phyloP scores from a whole-genome alignment of 2,329 filamentous ascomycete species.

The Alternaria ventricosa region DNA sequence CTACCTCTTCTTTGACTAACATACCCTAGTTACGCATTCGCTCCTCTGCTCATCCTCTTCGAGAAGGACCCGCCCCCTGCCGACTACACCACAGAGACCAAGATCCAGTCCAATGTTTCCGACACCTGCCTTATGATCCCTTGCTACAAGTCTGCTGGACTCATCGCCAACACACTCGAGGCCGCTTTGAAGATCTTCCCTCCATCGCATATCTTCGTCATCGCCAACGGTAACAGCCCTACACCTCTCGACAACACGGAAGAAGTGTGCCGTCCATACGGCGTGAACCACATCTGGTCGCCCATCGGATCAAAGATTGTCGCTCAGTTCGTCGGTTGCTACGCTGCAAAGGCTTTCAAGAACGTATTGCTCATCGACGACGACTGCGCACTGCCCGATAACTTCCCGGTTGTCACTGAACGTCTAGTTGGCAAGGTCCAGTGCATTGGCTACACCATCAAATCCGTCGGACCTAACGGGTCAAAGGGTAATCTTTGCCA shows the following conservation, averaged over 20 bases:
- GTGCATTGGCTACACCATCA: constrained; percentile 60
- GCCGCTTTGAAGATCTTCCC: constrained; percentile 23
- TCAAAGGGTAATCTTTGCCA: constrained; percentile 38
- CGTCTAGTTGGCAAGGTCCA: constrained; percentile 10
- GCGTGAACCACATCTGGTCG: constrained; percentile 21
- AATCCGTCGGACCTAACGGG: constrained; percentile 49
- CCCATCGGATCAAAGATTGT: constrained; percentile 23
- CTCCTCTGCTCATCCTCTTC: constrained; percentile 43
- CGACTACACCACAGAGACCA: constrained; percentile 29
- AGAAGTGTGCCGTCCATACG: constrained; percentile 20
- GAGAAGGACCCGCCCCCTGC: constrained; percentile 38
- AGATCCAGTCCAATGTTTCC: constrained; percentile 31
- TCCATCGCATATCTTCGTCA: constrained; percentile 21
- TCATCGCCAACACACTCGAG: constrained; percentile 19
- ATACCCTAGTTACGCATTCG: constrained; percentile 28
- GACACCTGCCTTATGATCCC: constrained; percentile 30
- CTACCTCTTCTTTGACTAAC: constrained; percentile 19
- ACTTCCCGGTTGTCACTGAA: constrained; percentile 22
- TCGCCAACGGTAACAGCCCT: constrained; percentile 21
- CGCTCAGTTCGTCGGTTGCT: constrained; percentile 22
- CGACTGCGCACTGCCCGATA: constrained; percentile 19
- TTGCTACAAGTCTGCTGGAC: constrained; percentile 21
- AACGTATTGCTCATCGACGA: constrained; percentile 25
- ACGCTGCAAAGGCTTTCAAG: constrained; percentile 21
- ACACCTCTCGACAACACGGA: constrained; percentile 25